Base-by-base conservation (phyloP, 371 early-diverging fungal genomes). In the Circinella minor region DNA sequence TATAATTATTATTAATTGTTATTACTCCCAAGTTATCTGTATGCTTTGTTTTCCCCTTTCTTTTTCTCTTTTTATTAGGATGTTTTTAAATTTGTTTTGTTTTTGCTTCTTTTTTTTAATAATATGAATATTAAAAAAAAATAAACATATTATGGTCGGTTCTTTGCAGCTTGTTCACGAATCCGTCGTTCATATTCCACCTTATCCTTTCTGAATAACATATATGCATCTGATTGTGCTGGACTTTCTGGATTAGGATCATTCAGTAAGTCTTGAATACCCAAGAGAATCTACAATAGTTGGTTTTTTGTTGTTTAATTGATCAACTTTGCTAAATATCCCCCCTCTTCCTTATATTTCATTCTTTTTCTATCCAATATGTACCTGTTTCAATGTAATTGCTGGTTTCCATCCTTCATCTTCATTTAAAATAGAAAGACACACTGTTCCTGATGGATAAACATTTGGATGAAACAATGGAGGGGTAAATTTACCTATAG, bases 401-500 rank as follows among this genome's bases (percentile, higher is more conserved):
- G 98, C 94, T 13, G 99, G 99, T 77, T 98, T 96, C 98, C 99
- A 98, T 65, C 91, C 98, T 71, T 98, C 92, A 36, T 97, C 97
- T 69, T 95, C 98, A 71, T 97, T 95, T 67, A 99, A 77, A 72
- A 99, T 99, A n/a, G 97, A 97, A 54, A 99, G 83, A 71, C 99
- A 99, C 11, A 99, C 96, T 0, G 98, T 99, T 47, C 99, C 99
- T 15, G 96, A 97, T 14, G 98, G 97, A 79, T 99, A 99, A 20
- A 99, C 94, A 77, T 99, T 99, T 10, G 99, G 99, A 79, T 99
- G 99, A 83, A 97, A 99, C 60, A 99, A 85, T n/a, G 94, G 90
- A 11, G 96, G 94, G 3, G 85, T 85, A 71, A 98, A 98, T 84
- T 92, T 90, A 77, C 90, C 89, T 90, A 79, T 11, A 43, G 11